Evolutionary conservation across 139 green algal species (phyloP).

Genomic region (Astrephomene gubernaculifera): DNA sequence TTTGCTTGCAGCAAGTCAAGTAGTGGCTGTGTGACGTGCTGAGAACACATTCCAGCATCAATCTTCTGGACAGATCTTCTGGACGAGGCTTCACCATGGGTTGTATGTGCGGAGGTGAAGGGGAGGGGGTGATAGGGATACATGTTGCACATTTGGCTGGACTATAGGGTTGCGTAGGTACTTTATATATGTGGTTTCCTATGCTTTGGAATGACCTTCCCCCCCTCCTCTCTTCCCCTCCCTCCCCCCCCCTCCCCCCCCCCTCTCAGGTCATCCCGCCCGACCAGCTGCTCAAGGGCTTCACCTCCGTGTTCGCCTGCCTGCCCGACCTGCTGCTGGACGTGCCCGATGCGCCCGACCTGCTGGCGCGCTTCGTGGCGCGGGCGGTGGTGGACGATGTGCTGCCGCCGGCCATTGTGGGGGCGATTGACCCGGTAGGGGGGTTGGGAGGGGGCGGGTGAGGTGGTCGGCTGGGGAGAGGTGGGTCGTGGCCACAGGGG

Average conservation of each 20-base stretch:
- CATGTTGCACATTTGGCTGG: too few species aligned
- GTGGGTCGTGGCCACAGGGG: background rate
- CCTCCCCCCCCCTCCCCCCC: background rate
- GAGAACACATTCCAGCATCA: too few species aligned
- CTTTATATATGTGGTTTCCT: too few species aligned
- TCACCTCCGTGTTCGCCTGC: constrained; percentile 64
- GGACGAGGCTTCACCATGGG: too few species aligned
- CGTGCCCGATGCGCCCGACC: constrained; percentile 77
- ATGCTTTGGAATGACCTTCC: too few species aligned
- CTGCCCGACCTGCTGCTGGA: constrained; percentile 89
- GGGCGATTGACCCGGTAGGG: constrained; percentile 15
- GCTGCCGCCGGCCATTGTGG: constrained; percentile 76
- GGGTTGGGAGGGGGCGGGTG: background rate
- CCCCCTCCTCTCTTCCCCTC: background rate
- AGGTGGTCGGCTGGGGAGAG: background rate
- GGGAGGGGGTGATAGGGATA: too few species aligned
- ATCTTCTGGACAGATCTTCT: too few species aligned
- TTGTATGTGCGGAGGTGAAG: too few species aligned
- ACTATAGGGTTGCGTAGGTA: too few species aligned
- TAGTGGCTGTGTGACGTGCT: too few species aligned
- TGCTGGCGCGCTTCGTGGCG: constrained; percentile 82
- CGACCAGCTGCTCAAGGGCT: constrained; percentile 79
- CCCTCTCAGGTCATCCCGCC: constrained; percentile 48
- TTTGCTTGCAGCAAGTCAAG: too few species aligned
- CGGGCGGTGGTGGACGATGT: constrained; percentile 90